Evolutionary conservation across 2,329 filamentous ascomycete species (phyloP), one percentile per base, ranked within the genome.

Genomic region (Cercospora sp.): DNA sequence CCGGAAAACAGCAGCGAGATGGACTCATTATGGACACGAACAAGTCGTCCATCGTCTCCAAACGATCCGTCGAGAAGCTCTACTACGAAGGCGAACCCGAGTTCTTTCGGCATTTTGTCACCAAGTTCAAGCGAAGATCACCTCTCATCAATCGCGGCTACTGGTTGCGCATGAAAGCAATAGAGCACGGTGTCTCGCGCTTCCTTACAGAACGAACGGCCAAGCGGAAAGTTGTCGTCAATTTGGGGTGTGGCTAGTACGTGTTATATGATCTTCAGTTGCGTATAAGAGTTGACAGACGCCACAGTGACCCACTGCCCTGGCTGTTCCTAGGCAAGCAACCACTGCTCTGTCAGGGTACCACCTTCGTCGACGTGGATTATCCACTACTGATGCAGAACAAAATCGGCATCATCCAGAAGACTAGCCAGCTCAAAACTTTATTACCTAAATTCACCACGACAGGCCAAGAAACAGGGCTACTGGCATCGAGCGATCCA

Each of bases 101-200:
- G 77, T 96, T 92, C 82, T 94, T 95, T 73, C 90, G 91, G 58
- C 90, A 92, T 76, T 97, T 97, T 79, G 92, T 96, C 36, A 89
- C 87, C 72, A 96, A 94, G 78, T 91, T 91, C 72, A 89, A 93
- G 79, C 85, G 93, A 68, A 86, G 94, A 59, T 89, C 92, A n/a
- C 93, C 94, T 1, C 83, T 97, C 62, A 95, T 97, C 76, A 97
- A 97, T 78, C 87, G 94, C 57, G 92, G 93, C 60, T 97, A 96
- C 76, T 93, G 92, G 87, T 82, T 97, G 42, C 88, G 93, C 31
- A 90, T 97, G 83, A 90, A 91, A 77, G 90, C 91, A 16, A 89
- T 97, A 67, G 92, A 96, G 76, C 84, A 89, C 69, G 85, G 89
- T 5, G 89, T 96, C 18, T 85, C 86, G 20, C 83, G 86, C n/a